phyloP scores from a whole-genome alignment of 306 rosid species.

The Quercus glauca region DNA sequence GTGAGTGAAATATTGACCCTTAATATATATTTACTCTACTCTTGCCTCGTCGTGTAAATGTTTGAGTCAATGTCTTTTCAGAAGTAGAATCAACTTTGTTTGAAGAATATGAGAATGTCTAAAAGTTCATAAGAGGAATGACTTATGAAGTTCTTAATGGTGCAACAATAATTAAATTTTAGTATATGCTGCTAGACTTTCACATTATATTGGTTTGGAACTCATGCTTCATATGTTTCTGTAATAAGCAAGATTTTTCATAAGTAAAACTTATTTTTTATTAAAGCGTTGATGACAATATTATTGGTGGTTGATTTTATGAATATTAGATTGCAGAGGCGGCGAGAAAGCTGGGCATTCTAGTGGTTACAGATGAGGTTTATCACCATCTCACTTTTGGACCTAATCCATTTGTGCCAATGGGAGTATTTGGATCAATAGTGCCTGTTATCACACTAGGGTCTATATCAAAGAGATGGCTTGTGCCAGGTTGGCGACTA shows the following conservation, averaged over 20 bases:
- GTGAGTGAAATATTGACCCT: too few species aligned
- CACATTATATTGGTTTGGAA: too few species aligned
- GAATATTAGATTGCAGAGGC: constrained; percentile 38
- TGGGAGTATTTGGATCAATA: constrained; percentile 41
- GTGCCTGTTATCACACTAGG: constrained; percentile 50
- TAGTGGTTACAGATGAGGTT: constrained; percentile 46
- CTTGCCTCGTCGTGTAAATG: too few species aligned
- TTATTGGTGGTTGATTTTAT: not conserved
- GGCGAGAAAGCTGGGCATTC: constrained; percentile 44
- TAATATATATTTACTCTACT: too few species aligned
- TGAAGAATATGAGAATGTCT: too few species aligned
- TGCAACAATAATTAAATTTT: too few species aligned
- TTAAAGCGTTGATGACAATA: not conserved
- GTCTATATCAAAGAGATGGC: constrained; percentile 46
- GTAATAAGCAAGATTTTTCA: not conserved
- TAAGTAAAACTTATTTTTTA: not conserved
- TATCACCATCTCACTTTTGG: constrained; percentile 42
- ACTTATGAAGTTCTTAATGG: too few species aligned
- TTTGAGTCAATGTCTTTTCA: too few species aligned
- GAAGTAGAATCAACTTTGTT: too few species aligned
- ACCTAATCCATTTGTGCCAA: constrained; percentile 36
- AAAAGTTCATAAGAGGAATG: too few species aligned
- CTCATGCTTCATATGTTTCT: not conserved
- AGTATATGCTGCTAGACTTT: too few species aligned
- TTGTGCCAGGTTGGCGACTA: constrained; percentile 51